These are phyloP conservation scores for Solanum etuberosum DNA, from an alignment of 257 asterid species.

Conservation along the genomic window DNA sequence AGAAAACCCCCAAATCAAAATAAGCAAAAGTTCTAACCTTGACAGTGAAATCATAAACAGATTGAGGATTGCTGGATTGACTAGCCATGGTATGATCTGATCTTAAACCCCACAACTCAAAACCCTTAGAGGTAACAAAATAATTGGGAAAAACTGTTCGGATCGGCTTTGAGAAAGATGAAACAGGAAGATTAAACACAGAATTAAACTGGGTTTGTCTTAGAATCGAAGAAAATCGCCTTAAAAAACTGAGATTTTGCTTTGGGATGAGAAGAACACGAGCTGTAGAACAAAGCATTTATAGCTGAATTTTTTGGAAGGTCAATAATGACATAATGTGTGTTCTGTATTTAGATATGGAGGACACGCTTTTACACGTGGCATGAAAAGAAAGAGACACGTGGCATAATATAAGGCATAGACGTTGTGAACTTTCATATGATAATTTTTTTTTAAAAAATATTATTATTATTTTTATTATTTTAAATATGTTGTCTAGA, in stretches of 20 bases:
- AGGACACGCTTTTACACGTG: not conserved
- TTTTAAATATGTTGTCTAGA: not conserved
- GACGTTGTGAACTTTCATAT: not conserved
- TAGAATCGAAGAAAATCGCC: not conserved
- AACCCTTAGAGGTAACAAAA: not conserved
- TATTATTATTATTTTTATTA: not conserved
- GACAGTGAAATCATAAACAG: constrained; percentile 75
- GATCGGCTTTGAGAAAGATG: not conserved
- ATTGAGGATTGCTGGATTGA: constrained; percentile 51
- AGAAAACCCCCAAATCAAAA: not conserved
- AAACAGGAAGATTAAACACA: not conserved
- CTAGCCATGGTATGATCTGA: constrained; percentile 37
- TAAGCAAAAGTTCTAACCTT: constrained; percentile 33
- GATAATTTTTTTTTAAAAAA: not conserved
- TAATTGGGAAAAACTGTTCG: not conserved
- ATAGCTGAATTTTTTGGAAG: not conserved
- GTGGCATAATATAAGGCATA: not conserved
- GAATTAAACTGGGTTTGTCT: not conserved
- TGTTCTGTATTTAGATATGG: not conserved
- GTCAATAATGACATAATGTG: not conserved
- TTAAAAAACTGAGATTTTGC: not conserved
- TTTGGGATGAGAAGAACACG: not conserved
- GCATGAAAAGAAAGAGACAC: not conserved
- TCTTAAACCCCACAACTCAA: not conserved
- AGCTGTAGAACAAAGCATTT: not conserved